Evolutionary conservation across 2,329 filamentous ascomycete genomes (phyloP).

Genomic region (Sclerotinia minor): DNA sequence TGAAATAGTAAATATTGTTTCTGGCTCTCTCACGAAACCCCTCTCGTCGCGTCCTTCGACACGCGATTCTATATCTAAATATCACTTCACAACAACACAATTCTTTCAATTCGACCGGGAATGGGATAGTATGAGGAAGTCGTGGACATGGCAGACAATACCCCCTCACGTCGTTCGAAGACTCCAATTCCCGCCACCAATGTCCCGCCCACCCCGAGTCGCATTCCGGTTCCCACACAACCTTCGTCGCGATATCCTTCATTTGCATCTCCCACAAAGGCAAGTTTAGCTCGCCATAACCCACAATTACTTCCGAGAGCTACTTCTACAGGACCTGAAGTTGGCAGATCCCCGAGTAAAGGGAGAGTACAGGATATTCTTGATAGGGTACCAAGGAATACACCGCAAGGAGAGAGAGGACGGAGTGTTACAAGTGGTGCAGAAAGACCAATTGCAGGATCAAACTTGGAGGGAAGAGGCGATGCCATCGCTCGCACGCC

Average conservation of each 20-base stretch:
- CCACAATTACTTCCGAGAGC: constrained; percentile 55
- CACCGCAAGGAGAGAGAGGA: constrained; percentile 26
- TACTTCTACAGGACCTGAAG: constrained; percentile 35
- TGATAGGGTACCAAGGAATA: constrained; percentile 33
- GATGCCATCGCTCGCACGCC: constrained; percentile 25
- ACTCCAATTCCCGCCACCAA: constrained; percentile 34
- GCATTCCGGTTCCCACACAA: constrained; percentile 34
- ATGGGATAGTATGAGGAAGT: constrained; percentile 13
- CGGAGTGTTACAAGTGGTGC: constrained; percentile 27
- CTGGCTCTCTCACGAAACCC: constrained; percentile 13
- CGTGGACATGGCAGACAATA: constrained; percentile 20
- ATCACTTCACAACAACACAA: not conserved
- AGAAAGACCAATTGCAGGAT: constrained; percentile 27
- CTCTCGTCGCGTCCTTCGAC: constrained; percentile 18
- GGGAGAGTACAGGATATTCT: constrained; percentile 40
- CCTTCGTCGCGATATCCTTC: constrained; percentile 47
- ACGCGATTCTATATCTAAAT: constrained; percentile 7
- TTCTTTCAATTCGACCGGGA: not conserved
- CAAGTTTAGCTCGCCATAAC: constrained; percentile 62
- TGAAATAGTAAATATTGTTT: constrained; percentile 5
- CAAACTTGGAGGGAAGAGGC: constrained; percentile 5
- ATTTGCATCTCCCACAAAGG: constrained; percentile 66
- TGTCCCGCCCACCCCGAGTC: constrained; percentile 45
- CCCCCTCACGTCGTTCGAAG: constrained; percentile 23
- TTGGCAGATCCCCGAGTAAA: constrained; percentile 40